Evolutionary conservation across 495 filamentous ascomycete genomes (phyloP), one percentile per base, ranked within the genome.

Genomic region (Aspergillus incahuasiensis): DNA sequence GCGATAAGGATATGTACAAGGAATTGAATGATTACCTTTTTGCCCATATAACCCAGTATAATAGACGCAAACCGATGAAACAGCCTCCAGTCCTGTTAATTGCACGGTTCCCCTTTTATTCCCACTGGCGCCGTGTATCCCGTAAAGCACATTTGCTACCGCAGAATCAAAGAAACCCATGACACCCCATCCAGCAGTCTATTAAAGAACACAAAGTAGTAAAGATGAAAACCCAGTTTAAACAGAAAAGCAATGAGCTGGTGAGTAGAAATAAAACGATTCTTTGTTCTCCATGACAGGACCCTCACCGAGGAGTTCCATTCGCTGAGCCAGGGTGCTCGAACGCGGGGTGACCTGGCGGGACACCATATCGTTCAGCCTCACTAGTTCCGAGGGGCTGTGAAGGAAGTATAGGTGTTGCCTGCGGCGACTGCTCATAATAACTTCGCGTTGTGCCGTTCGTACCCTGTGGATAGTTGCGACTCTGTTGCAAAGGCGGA

Each of bases 341-440:
- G 58, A 64, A 71, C 51, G 56, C 59, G 30, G 63, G 24, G 40
- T 67, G 60, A 21, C 65, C 66, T 39, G 67, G 51, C 46, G 62
- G 50, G 38, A 66, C 54, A 49, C 66, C 63, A 63, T 68, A 73
- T 56, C 70, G 68, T 61, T 72, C 69, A 51, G 63, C 65, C 48
- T 73, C 70, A 30, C 60, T 67, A 20, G 52, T 30, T 30, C 49
- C 65, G 55, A 74, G 68, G 6, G 61, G 59, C 46, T 75, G 73
- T 19, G 73, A 75, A 15, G 71, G 73, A 25, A 75, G 62, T 45
- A 75, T 70, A 12, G 73, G 69, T 9, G 71, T 75, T n/a, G 61
- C 63, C 39, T 70, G 69, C n/a, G 69, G 65, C 22, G 63, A 53
- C 46, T 67, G 71, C 13, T 75, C 71, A 43, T 62, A 75, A 43